Base-by-base conservation (phyloP, 2,329 filamentous ascomycete genomes). In the Tolypocladium nubicola region DNA sequence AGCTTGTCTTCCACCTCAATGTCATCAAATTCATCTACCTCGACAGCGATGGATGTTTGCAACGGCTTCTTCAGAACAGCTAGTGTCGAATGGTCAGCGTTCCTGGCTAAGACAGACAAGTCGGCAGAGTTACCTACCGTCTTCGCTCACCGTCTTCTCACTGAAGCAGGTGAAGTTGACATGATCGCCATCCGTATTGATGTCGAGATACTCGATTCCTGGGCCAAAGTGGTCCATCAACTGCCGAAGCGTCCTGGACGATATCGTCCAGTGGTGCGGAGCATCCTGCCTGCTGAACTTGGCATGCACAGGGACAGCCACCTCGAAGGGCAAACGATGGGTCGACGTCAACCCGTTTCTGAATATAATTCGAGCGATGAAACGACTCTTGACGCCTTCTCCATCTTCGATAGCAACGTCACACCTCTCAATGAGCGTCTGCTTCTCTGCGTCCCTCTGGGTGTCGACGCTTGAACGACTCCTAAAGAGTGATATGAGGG, bases 131-230 rank as follows among this genome's bases (percentile, higher is more conserved):
- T 40, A 66, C 70, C 14, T 61, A 73, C 74, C 70, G 58, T 77
- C 74, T 53, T 86, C 84, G 63, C 85, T 86, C 57, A 85, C 80
- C 10, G 87, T 83, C 72, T 90, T 92, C 68, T 92, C 89, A 0
- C 88, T 91, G 65, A 89, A 92, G 67, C 88, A 91, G 33, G 88
- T 89, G 64, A 93, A 89, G 58, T 89, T 88, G 19, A 88, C 85
- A 52, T 87, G 82, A 56, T 88, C 84, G 14, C 85, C 84, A 59
- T 90, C 84, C 0, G 86, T 84, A 66, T 88, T 87, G 61, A 93
- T 86, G 63, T 92, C 89, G 2, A 93, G 79, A 62, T 91, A 86
- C 68, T 93, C 89, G 38, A 89, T 90, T 6, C 87, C 88, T 1
- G 87, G 86, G 0, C 88, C 87, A 66, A 92, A 92, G 66, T 90